Base-by-base conservation (phyloP, 768 basidiomycete species). In the Trametes punicea region DNA sequence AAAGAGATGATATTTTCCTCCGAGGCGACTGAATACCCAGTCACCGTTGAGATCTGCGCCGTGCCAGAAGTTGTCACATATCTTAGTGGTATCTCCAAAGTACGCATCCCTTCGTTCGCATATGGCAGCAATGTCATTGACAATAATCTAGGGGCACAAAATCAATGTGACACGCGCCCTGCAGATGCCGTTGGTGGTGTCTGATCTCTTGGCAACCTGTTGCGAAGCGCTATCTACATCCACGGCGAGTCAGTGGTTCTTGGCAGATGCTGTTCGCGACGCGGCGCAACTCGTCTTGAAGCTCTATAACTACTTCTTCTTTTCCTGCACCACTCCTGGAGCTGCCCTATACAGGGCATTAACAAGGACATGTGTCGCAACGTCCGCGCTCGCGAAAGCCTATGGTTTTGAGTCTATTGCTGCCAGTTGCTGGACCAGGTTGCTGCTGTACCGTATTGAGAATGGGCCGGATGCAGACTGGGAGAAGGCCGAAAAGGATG, bases 131-230 rank as follows among this genome's bases (percentile, higher is more conserved):
- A 26, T n/a, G n/a, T n/a, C n/a, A 16, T 9, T 2, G 11, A 2
- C 9, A 47, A 20, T 15, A 3, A 3, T 13, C 11, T 26, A 29
- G 42, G 30, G 7, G 11, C n/a, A 23, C 11, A 34, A 27, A 11
- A 33, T 50, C 30, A 38, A 20, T 29, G 39, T 36, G 18, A 20
- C 20, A 5, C 45, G 52, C 9, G 46, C 71, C 10, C 65, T 74
- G 23, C 76, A 77, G 44, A 62, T 83, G 7, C 71, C 79, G 4
- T 66, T 75, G 3, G 76, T 87, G 53, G 69, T 82, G 42, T 73
- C 74, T 30, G 68, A 78, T 30, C 64, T 82, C 21, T 64, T 80
- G 18, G 75, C 81, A 33, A 65, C 81, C 13, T 61, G 81, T 21
- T 68, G 74, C 27, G 73, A 71, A 46, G 66, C 76, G 2, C 55